Conservation (phyloP, 108 stramenopile species). For the Cyclotella cryptica region DNA sequence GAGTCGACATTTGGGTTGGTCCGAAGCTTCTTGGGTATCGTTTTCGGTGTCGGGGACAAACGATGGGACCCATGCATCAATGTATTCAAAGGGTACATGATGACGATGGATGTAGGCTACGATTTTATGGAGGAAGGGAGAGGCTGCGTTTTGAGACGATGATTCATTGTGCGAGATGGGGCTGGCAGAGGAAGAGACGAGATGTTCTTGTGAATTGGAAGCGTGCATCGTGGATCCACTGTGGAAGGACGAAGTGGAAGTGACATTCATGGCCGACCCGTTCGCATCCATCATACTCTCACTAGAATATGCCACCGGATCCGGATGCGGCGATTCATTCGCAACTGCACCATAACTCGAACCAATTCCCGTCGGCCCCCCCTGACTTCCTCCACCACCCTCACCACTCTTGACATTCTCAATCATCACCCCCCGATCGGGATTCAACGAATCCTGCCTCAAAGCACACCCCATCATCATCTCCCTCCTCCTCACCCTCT, state of each 20-base stretch:
- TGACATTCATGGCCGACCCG: neutral
- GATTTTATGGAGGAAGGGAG: slow-evolving; percentile 78
- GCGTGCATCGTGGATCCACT: neutral
- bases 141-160: slow-evolving; percentile 26
- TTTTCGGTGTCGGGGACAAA: slow-evolving; percentile 66
- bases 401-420: slow-evolving; percentile 25
- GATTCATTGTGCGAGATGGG: neutral
- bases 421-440: slow-evolving; percentile 83
- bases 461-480: slow-evolving; percentile 86
- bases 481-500: slow-evolving; percentile 76
- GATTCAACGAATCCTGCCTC: slow-evolving; percentile 66
- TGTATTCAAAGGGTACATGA: slow-evolving; percentile 85
- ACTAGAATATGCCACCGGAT: neutral
- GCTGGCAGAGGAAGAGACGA: neutral
- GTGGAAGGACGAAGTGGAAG: neutral
- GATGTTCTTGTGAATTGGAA: neutral
- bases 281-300: neutral
- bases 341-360: neutral
- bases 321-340: neutral
- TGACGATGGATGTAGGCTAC: slow-evolving; percentile 73
- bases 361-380: no score
- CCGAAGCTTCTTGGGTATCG: neutral
- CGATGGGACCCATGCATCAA: slow-evolving; percentile 90
- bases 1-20: slow-evolving; percentile 69
- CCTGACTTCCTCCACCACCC: neutral